phyloP scores from a whole-genome alignment of 148 eudicot genomes.

The Dysphania ambrosioides region DNA sequence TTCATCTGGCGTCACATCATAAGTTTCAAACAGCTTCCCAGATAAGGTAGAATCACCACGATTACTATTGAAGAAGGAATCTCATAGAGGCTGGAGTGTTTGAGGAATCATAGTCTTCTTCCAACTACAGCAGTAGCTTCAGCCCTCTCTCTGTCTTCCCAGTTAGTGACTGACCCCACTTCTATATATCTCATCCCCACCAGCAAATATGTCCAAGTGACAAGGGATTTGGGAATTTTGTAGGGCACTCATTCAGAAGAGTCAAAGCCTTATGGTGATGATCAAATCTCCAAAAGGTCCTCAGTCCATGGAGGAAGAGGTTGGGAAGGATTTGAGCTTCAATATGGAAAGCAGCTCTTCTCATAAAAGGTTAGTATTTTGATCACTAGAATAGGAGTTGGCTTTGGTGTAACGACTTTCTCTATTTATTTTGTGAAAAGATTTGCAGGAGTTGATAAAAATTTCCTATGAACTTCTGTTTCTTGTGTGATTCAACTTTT shows the following conservation, averaged over 20 bases:
- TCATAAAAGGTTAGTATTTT: constrained; percentile 34
- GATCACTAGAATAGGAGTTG: background rate
- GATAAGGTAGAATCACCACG: too few relatives aligned
- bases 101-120: too few relatives aligned
- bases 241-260: constrained; percentile 63
- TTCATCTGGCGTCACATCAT: too few relatives aligned
- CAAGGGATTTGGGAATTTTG: constrained; percentile 14
- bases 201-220: background rate
- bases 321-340: constrained; percentile 57
- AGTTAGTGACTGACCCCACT: constrained; percentile 51
- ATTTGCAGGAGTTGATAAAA: background rate
- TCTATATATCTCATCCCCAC: background rate
- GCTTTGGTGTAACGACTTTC: background rate
- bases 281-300: constrained; percentile 65
- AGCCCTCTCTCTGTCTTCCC: too few relatives aligned
- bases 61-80: too few relatives aligned
- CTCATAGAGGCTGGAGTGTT: too few relatives aligned
- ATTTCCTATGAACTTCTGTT: background rate
- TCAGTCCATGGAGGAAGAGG: constrained; percentile 68
- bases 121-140: too few relatives aligned
- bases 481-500: background rate
- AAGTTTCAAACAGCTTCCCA: too few relatives aligned
- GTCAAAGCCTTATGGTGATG: constrained; percentile 74
- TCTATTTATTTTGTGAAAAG: background rate
- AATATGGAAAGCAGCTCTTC: constrained; percentile 66